Conservation (phyloP, 768 basidiomycete genomes). For the Filobasidium wieringae region DNA sequence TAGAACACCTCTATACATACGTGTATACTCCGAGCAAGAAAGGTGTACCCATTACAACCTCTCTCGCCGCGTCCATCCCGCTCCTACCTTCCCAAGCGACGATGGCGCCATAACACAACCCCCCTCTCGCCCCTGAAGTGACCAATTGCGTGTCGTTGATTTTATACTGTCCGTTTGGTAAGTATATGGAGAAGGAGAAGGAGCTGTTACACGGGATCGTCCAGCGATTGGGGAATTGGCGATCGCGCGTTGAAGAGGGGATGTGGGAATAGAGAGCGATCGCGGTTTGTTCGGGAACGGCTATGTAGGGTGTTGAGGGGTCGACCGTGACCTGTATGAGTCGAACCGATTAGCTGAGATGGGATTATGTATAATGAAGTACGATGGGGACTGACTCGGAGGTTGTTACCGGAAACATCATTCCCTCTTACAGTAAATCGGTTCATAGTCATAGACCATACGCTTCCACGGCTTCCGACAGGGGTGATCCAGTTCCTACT, state of each 20-base stretch:
- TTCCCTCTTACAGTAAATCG: constrained; percentile 17
- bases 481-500: constrained; percentile 30
- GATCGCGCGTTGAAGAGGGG: constrained; percentile 19
- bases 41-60: constrained; percentile 33
- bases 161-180: constrained; percentile 22
- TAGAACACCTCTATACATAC: constrained; percentile 17
- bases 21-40: constrained; percentile 32
- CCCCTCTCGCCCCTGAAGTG: too few relatives aligned
- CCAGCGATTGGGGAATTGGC: constrained; percentile 23
- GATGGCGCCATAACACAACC: constrained; percentile 27
- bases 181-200: constrained; percentile 26
- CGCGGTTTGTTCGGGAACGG: constrained; percentile 25
- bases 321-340: constrained; percentile 27
- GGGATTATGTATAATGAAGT: neutral
- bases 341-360: neutral
- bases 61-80: constrained; percentile 23
- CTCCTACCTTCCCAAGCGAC: constrained; percentile 31
- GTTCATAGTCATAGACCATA: constrained; percentile 27
- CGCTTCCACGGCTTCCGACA: constrained; percentile 15
- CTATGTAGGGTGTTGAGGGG: constrained; percentile 30
- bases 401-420: constrained; percentile 16
- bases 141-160: constrained; percentile 25
- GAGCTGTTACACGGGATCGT: constrained; percentile 31
- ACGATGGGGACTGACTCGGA: constrained; percentile 18
- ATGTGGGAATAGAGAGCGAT: constrained; percentile 20